Evolutionary conservation across 2,329 filamentous ascomycete genomes (phyloP), one percentile per base, ranked within the genome.

Genomic region (Diaporthe humulicola): DNA sequence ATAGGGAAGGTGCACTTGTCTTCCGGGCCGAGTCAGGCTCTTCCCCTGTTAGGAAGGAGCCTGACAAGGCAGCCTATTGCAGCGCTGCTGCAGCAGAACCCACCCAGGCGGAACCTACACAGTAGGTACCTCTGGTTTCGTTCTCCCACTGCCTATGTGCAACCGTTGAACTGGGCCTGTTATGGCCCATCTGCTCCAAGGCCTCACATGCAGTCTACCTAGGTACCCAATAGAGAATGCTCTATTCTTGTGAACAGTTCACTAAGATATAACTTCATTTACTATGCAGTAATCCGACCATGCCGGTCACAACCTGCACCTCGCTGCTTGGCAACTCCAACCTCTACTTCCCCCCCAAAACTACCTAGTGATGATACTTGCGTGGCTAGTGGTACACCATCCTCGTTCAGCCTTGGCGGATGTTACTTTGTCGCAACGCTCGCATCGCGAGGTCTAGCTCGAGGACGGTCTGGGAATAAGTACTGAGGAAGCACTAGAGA

Each of bases 1-100:
- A 50, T 67, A 30, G 61, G 61, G 22, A 38, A 52, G 36, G 61
- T 48, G 40, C 60, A 66, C 61, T 28, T 48, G 61, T 36, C 50
- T 12, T 22, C 45, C 42, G 28, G 64, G 64, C 45, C 45, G 45
- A 67, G 64, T 52, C 45, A 67, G 45, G 45, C 38, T 61, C 58
- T 28, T 42, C 42, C 58, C 58, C 25, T 61, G 15, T 61, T 61
- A 38, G 58, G 58, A 61, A 61, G 38, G n/a, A 28, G 9, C 3
- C n/a, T 25, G 22, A 38, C n/a, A 40, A 60, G 56, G 10, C 56
- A 33, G 33, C 30, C 4, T 33, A 25, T 17, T 19, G 40, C 25
- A 40, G 38, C 25, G 2, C 2, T 30, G 38, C 38, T 30, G 25
- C 15, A 45, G 30, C 25, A 6, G 7, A 22, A 28, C 38, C 38